Conservation (phyloP, 306 rosid species). For the Vachellia pachyceras region DNA sequence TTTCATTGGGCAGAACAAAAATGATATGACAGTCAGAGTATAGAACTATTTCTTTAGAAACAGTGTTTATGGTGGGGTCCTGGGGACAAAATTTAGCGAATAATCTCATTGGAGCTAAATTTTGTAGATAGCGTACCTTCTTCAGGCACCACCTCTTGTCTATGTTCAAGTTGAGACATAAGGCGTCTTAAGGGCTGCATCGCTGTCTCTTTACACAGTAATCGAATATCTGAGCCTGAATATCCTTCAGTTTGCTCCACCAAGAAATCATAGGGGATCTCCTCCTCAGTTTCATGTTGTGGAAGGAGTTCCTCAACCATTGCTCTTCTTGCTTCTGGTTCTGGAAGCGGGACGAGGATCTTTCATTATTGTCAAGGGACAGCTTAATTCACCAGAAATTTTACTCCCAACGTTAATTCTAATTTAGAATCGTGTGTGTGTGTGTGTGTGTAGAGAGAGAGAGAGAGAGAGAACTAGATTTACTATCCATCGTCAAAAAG, state of each 20-base stretch:
- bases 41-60: too few species aligned
- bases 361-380: constrained; percentile 55
- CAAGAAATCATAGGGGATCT: constrained; percentile 75
- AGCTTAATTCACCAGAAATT: constrained; percentile 31
- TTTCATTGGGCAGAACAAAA: too few species aligned
- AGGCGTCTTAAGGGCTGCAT: constrained; percentile 97
- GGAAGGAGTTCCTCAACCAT: constrained; percentile 93
- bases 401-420: constrained; percentile 24
- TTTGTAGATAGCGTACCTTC: constrained; percentile 66
- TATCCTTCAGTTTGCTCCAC: constrained; percentile 76
- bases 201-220: constrained; percentile 96
- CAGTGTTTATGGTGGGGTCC: background rate
- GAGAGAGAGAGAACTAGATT: too few species aligned
- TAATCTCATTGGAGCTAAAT: background rate
- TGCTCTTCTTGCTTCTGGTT: constrained; percentile 86
- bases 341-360: constrained; percentile 98
- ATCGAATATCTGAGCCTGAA: constrained; percentile 93
- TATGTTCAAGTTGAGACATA: constrained; percentile 78
- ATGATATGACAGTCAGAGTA: background rate
- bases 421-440: background rate
- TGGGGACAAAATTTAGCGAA: background rate
- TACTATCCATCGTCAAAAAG: background rate
- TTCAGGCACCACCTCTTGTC: constrained; percentile 67
- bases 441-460: too few species aligned
- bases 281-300: constrained; percentile 57